phyloP scores from a whole-genome alignment of 768 basidiomycete genomes.

The Russula ochroleuca region DNA sequence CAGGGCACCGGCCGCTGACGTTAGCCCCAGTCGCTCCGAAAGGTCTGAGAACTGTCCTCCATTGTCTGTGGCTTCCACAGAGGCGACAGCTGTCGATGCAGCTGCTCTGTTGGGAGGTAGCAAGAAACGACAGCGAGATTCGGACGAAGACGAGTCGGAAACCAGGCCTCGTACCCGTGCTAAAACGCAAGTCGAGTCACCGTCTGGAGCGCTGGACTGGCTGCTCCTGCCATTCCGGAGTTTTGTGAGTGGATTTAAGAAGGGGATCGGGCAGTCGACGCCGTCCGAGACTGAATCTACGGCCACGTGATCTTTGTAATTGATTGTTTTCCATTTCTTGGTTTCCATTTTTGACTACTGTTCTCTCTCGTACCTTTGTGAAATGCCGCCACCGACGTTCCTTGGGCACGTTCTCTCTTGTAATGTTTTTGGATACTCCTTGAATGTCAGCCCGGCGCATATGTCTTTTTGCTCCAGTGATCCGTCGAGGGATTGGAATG shows the following conservation, averaged over 20 bases:
- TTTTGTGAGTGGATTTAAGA: slow-evolving; percentile 26
- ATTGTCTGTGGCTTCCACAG: slow-evolving; percentile 34
- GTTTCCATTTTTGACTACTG: slow-evolving; percentile 18
- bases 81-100: slow-evolving; percentile 39
- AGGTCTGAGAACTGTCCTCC: slow-evolving; percentile 27
- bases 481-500: slow-evolving; percentile 13
- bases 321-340: background rate
- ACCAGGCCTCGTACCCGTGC: slow-evolving; percentile 48
- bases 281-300: background rate
- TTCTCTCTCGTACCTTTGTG: slow-evolving; percentile 16
- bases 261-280: slow-evolving; percentile 13
- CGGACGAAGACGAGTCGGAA: slow-evolving; percentile 36
- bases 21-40: slow-evolving; percentile 13
- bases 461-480: slow-evolving; percentile 15
- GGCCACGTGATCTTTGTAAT: slow-evolving; percentile 15
- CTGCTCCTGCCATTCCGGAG: slow-evolving; percentile 23
- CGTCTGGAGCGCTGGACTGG: slow-evolving; percentile 33
- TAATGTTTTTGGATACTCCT: slow-evolving; percentile 15
- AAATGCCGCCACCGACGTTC: slow-evolving; percentile 18
- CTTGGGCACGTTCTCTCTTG: slow-evolving; percentile 15
- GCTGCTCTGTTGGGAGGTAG: slow-evolving; percentile 33
- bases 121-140: slow-evolving; percentile 49
- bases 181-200: slow-evolving; percentile 45
- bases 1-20: slow-evolving; percentile 7
- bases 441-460: slow-evolving; percentile 19